phyloP scores from a whole-genome alignment of 768 basidiomycete genomes.

The Leccinellum rugosiceps region DNA sequence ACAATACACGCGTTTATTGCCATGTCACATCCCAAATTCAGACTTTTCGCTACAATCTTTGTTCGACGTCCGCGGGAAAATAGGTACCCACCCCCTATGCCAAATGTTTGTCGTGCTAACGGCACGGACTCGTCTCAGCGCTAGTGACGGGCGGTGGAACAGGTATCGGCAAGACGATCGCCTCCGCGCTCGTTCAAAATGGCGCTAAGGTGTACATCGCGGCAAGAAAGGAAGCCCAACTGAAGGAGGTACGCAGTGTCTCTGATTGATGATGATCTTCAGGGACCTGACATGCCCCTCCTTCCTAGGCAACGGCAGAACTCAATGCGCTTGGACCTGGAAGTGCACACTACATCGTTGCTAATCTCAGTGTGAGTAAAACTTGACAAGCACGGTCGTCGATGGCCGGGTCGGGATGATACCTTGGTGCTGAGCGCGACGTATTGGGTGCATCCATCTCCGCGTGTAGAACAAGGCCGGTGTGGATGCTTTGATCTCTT shows the following conservation, averaged over 20 bases:
- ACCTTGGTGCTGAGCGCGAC: background rate
- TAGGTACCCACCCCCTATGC: conserved; percentile 41
- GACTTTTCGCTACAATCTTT: conserved; percentile 54
- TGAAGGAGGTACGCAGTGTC: conserved; percentile 57
- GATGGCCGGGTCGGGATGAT: background rate
- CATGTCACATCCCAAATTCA: conserved; percentile 5
- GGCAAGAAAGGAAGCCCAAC: conserved; percentile 73
- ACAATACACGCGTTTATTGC: background rate
- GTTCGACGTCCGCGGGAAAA: conserved; percentile 68
- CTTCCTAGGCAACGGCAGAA: conserved; percentile 46
- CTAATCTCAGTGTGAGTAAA: conserved; percentile 63
- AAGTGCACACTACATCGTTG: conserved; percentile 68
- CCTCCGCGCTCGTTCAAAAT: conserved; percentile 76
- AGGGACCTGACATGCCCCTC: background rate
- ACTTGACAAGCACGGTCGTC: background rate
- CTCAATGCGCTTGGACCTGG: conserved; percentile 61
- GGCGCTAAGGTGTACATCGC: conserved; percentile 91
- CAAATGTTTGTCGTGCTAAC: background rate
- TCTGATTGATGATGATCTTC: conserved; percentile 32
- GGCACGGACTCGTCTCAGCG: conserved; percentile 37
- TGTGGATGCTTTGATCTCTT: conserved; percentile 65
- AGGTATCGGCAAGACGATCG: conserved; percentile 84
- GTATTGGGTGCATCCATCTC: background rate
- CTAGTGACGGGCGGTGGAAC: conserved; percentile 82
- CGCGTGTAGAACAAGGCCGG: conserved; percentile 67